A percentile compares a stretch with the other conserved stretches of the same genome.
These are phyloP conservation scores for Lactifluus rugatus DNA, from an alignment of 768 basidiomycete genomes.

Conservation along the genomic window DNA sequence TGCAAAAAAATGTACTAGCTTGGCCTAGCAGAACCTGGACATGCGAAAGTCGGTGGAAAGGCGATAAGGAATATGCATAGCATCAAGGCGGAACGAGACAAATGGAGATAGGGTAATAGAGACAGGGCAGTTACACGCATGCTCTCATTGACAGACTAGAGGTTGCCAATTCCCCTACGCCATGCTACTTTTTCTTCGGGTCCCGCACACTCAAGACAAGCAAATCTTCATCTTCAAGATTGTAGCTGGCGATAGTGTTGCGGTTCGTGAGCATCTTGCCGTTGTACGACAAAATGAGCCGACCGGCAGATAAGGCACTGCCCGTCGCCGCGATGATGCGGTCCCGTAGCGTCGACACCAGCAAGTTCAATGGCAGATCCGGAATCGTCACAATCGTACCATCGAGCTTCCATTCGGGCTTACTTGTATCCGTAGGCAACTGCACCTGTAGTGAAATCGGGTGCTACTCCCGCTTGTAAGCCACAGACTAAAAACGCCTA, in stretches of 20 bases:
- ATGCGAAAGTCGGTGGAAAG: not conserved
- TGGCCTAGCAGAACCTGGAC: too few relatives aligned
- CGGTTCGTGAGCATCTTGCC: slow-evolving; percentile 85
- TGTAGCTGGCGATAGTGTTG: slow-evolving; percentile 75
- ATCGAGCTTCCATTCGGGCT: slow-evolving; percentile 90
- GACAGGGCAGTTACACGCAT: not conserved
- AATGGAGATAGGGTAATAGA: not conserved
- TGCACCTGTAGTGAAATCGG: slow-evolving; percentile 81
- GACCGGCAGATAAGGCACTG: slow-evolving; percentile 69
- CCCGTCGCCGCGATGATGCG: slow-evolving; percentile 73
- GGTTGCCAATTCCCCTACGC: not conserved
- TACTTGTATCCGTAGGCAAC: slow-evolving; percentile 70
- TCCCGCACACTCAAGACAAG: slow-evolving; percentile 71
- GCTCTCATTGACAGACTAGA: not conserved
- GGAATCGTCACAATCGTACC: slow-evolving; percentile 68
- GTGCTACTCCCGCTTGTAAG: slow-evolving; percentile 37
- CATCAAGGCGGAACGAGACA: not conserved
- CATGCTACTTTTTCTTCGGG: slow-evolving; percentile 52
- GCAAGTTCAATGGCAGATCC: slow-evolving; percentile 73
- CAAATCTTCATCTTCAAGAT: slow-evolving; percentile 85
- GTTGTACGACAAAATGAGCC: slow-evolving; percentile 67
- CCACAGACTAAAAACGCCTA: not conserved
- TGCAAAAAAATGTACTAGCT: too few relatives aligned
- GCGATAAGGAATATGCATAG: not conserved
- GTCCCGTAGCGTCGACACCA: slow-evolving; percentile 86